phyloP scores from a whole-genome alignment of 495 filamentous ascomycete genomes.

The Tetracladium setigerum region DNA sequence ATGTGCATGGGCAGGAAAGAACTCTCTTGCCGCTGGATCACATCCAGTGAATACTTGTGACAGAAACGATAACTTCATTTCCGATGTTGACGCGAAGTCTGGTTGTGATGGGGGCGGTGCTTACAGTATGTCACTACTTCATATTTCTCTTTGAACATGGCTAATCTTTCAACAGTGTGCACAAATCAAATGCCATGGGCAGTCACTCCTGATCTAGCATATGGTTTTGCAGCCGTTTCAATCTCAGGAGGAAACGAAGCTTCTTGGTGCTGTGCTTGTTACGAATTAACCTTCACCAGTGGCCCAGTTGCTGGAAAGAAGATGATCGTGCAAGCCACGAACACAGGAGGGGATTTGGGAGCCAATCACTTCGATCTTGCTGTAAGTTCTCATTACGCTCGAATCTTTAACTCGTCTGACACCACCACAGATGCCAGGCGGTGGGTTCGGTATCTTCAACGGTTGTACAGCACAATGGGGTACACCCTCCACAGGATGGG shows the following conservation, averaged over 20 bases:
- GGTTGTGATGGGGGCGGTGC: slow-evolving; percentile 47
- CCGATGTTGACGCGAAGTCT: slow-evolving; percentile 37
- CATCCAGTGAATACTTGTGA: slow-evolving; percentile 48
- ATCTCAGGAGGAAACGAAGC: slow-evolving; percentile 44
- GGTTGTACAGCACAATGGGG: slow-evolving; percentile 54
- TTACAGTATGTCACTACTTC: slow-evolving; percentile 26
- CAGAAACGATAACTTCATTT: slow-evolving; percentile 44
- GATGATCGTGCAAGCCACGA: slow-evolving; percentile 57
- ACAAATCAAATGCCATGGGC: slow-evolving; percentile 56
- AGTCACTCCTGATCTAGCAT: slow-evolving; percentile 44
- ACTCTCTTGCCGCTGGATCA: slow-evolving; percentile 29
- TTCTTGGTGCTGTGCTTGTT: slow-evolving; percentile 61
- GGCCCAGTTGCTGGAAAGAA: slow-evolving; percentile 48
- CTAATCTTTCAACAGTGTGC: slow-evolving; percentile 33
- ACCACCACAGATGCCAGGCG: slow-evolving; percentile 48
- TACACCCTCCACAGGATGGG: slow-evolving; percentile 50
- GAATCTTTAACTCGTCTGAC: neutral
- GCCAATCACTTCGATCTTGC: slow-evolving; percentile 35
- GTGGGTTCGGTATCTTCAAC: slow-evolving; percentile 58
- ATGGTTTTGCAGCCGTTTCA: slow-evolving; percentile 58
- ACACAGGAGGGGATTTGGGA: slow-evolving; percentile 37
- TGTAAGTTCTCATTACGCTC: slow-evolving; percentile 1
- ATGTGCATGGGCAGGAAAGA: slow-evolving; percentile 46
- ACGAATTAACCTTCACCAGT: slow-evolving; percentile 55
- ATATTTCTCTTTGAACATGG: neutral